Conservation (phyloP, 2,329 filamentous ascomycete species). For the Hypomyces rosellus region DNA sequence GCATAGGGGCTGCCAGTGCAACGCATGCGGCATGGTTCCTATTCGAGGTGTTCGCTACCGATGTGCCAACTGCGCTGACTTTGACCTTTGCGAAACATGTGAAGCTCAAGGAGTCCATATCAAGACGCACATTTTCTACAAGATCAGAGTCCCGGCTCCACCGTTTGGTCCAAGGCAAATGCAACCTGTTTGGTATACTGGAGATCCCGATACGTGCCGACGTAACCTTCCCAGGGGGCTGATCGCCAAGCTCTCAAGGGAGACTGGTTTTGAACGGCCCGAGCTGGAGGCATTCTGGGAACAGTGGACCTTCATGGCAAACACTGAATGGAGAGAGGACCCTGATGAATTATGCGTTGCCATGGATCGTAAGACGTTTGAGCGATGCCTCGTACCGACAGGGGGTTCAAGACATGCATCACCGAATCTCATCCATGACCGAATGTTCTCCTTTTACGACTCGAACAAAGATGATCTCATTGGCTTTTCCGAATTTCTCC, state of each 20-base stretch:
- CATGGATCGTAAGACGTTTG: constrained; percentile 89
- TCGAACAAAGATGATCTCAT: constrained; percentile 84
- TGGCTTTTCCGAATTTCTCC: constrained; percentile 85
- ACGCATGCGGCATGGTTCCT: constrained; percentile 78
- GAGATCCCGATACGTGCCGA: constrained; percentile 68
- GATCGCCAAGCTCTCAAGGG: constrained; percentile 60
- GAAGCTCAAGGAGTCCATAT: constrained; percentile 72
- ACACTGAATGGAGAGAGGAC: constrained; percentile 75
- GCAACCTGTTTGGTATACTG: constrained; percentile 81
- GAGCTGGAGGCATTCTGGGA: constrained; percentile 94
- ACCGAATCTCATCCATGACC: constrained; percentile 88
- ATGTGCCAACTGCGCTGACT: constrained; percentile 93
- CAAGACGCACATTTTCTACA: constrained; percentile 95
- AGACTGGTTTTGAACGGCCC: constrained; percentile 75
- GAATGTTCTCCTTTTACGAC: constrained; percentile 96
- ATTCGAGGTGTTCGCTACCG: constrained; percentile 91
- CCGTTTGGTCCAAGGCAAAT: constrained; percentile 75
- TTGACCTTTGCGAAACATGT: constrained; percentile 90
- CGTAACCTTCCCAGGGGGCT: constrained; percentile 60
- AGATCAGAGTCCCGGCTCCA: constrained; percentile 83
- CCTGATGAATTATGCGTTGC: constrained; percentile 71
- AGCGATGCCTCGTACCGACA: constrained; percentile 82
- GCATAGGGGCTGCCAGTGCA: constrained; percentile 87
- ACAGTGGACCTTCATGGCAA: constrained; percentile 92
- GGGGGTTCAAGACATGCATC: constrained; percentile 69